Conservation (phyloP, 2,329 filamentous ascomycete species). For the Aspergillus ochraceoroseus region DNA sequence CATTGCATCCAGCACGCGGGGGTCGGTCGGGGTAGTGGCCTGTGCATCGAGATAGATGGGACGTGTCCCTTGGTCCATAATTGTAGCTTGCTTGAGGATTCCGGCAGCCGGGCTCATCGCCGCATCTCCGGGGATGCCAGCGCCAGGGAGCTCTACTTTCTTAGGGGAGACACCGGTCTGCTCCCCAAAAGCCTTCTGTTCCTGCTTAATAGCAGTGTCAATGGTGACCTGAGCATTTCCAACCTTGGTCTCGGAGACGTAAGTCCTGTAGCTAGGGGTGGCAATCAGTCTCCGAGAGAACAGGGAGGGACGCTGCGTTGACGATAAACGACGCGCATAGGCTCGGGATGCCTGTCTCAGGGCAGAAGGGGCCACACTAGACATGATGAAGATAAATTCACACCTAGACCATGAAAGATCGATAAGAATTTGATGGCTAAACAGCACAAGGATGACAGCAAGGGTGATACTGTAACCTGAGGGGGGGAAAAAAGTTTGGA, state of each 20-base stretch:
- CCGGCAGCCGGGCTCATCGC: conserved; percentile 78
- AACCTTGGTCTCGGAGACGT: conserved; percentile 78
- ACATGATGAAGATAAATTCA: conserved; percentile 48
- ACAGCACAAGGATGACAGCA: conserved; percentile 14
- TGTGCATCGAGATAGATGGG: conserved; percentile 99
- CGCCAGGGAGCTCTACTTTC: conserved; percentile 57
- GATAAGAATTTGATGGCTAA: conserved; percentile 23
- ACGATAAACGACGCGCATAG: conserved; percentile 49
- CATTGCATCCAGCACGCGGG: conserved; percentile 93
- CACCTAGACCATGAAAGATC: conserved; percentile 21
- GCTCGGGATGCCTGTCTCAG: conserved; percentile 68
- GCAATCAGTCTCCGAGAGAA: conserved; percentile 39
- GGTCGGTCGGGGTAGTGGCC: conserved; percentile 91
- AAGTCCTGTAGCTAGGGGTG: conserved; percentile 51
- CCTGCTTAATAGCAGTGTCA: conserved; percentile 78
- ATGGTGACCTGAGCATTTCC: conserved; percentile 65
- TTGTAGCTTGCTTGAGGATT: conserved; percentile 81
- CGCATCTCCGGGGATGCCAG: conserved; percentile 57
- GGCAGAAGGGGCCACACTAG: conserved; percentile 61
- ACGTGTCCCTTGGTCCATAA: conserved; percentile 86
- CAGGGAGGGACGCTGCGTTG: conserved; percentile 36
- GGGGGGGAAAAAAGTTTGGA: conserved; percentile 25
- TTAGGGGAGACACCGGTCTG: conserved; percentile 53
- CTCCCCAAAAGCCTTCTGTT: conserved; percentile 71
- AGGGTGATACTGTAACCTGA: conserved; percentile 15